A percentile compares a stretch with the other conserved stretches of the same genome.
Evolutionary conservation across 202 grass and related monocot species (phyloP).

Genomic region (Carex arenaria): DNA sequence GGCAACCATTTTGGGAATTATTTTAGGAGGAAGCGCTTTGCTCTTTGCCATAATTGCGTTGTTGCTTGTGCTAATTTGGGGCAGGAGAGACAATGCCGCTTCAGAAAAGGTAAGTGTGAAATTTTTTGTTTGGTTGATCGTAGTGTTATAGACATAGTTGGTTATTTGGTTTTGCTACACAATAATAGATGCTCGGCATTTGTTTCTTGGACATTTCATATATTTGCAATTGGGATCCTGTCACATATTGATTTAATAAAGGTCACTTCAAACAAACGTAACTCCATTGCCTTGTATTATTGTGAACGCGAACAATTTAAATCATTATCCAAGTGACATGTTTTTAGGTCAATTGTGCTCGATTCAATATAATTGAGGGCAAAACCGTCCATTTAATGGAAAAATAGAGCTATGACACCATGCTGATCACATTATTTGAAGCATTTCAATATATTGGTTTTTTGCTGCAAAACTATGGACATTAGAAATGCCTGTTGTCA

Average conservation of each 20-base stretch:
- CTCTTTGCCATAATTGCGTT: conserved; percentile 33
- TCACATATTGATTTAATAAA: background rate
- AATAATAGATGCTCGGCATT: background rate
- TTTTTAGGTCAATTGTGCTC: background rate
- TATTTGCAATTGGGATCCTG: background rate
- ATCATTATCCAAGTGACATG: background rate
- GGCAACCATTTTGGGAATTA: conserved; percentile 57
- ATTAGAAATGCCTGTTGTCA: background rate
- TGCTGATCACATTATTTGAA: background rate
- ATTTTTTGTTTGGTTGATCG: background rate
- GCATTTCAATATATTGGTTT: background rate
- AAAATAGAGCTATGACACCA: background rate
- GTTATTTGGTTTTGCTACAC: background rate
- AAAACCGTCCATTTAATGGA: background rate
- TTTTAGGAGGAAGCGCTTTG: conserved; percentile 42
- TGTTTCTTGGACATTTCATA: background rate
- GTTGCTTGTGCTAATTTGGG: conserved; percentile 38
- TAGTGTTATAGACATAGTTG: background rate
- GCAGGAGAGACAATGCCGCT: background rate
- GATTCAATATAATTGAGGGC: background rate
- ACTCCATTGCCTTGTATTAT: background rate
- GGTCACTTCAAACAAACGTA: background rate
- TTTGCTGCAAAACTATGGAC: background rate
- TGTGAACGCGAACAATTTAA: background rate
- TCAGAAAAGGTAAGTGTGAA: conserved; percentile 10